Base-by-base conservation (phyloP, 768 basidiomycete genomes). In the Russula earlei region DNA sequence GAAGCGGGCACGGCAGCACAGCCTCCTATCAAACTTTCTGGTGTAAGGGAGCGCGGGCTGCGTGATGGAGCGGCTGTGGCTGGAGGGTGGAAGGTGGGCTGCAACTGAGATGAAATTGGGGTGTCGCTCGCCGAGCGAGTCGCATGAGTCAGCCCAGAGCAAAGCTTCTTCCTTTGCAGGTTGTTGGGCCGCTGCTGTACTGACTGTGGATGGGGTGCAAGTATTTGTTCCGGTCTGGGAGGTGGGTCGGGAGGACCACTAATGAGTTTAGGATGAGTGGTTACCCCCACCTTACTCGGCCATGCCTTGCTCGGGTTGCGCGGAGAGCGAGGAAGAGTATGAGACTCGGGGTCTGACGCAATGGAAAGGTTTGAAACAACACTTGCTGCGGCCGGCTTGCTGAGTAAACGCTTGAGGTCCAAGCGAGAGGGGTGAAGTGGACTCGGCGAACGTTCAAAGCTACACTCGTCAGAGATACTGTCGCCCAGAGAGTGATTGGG, bases 321-420 rank as follows among this genome's bases (percentile, higher is more conserved):
- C 4, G 43, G 19, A 31, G 46, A 22, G 36, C 46, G 52, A 22
- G 45, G 33, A 19, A 15, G 1, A 29, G 34, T 11, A 29, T 56
- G 55, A 11, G 55, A 52, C 29, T 61, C 62, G 4, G 62, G 51
- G 44, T 58, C 62, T 19, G 62, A 62, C n/a, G 62, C 42, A 29
- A 56, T 52, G 42, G 62, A 62, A 44, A 54, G 38, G n/a, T 36
- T 54, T 1, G 62, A 62, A 34, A 49, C 52, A 44, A 56, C 49
- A 27, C 60, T 54, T 9, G 59, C 55, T 20, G 55, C 59, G 1
- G 62, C 62, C 3, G 62, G 62, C 40, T 62, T 62, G 52, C 59
- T 61, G 22, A 62, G 62, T 4, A 62, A 49, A 42, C 62, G 59
- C 41, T 62, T 62, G 48, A 62, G 46, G 12, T 62, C 59, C 5